These are phyloP conservation scores for Angomonas ambiguus DNA, from an alignment of 208 protist species.

Conservation along the genomic window DNA sequence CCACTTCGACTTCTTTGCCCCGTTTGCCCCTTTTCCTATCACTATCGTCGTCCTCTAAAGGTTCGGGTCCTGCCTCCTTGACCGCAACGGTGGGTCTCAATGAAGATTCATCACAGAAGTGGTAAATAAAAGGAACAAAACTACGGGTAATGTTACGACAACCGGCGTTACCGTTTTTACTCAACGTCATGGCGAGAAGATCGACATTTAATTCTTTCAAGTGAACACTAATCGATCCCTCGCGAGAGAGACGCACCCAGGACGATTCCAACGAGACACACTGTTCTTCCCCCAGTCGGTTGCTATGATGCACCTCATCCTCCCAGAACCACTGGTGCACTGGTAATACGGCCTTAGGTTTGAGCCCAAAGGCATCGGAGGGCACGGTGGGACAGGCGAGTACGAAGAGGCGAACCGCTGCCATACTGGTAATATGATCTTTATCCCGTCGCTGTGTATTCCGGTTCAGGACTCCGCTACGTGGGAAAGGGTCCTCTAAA, in stretches of 20 bases:
- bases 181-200: constrained; percentile 70
- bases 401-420: constrained; percentile 70
- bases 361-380: constrained; percentile 62
- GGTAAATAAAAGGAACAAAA: constrained; percentile 81
- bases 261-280: constrained; percentile 61
- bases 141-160: constrained; percentile 66
- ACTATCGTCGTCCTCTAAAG: not conserved
- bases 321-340: constrained; percentile 89
- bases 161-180: constrained; percentile 20
- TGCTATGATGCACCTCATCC: constrained; percentile 81
- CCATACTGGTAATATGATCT: constrained; percentile 80
- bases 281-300: constrained; percentile 60
- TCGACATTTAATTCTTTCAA: constrained; percentile 52
- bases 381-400: constrained; percentile 66
- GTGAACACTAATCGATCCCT: constrained; percentile 34
- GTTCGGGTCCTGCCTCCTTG: constrained; percentile 33
- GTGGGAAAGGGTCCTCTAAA: constrained; percentile 77
- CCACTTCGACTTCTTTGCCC: constrained; percentile 7
- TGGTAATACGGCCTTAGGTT: constrained; percentile 69
- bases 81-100: constrained; percentile 41
- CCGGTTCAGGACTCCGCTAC: constrained; percentile 26
- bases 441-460: constrained; percentile 70
- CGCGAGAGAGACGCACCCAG: constrained; percentile 30
- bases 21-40: not conserved
- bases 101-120: constrained; percentile 59